Evolutionary conservation across 2,329 filamentous ascomycete genomes (phyloP).

Genomic region (Simplicillium aogashimaense): DNA sequence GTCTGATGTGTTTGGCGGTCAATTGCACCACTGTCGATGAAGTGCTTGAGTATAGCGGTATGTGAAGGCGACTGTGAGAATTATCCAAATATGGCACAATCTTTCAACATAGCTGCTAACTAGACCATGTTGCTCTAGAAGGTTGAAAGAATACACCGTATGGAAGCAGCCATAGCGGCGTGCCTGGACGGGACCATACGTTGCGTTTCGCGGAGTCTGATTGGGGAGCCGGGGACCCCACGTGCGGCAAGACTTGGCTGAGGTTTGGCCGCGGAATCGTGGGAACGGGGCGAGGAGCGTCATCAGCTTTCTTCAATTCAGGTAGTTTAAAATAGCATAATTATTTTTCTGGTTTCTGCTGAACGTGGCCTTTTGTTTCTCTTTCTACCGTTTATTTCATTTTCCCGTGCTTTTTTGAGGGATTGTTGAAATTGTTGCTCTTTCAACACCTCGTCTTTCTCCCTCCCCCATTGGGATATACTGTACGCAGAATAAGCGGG

Average conservation of each 20-base stretch:
- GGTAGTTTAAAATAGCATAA: not conserved
- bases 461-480: too few relatives aligned
- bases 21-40: not conserved
- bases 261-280: conserved; percentile 5
- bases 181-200: too few relatives aligned
- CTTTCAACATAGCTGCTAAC: not conserved
- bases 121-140: not conserved
- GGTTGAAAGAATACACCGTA: not conserved
- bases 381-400: too few relatives aligned
- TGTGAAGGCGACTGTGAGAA: not conserved
- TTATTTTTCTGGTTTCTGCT: conserved; percentile 14
- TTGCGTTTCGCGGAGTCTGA: too few relatives aligned
- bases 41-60: not conserved
- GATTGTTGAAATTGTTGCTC: too few relatives aligned
- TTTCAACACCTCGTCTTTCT: too few relatives aligned
- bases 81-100: not conserved
- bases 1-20: conserved; percentile 1
- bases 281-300: not conserved
- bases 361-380: not conserved
- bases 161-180: not conserved
- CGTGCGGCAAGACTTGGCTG: conserved; percentile 16
- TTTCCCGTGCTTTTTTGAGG: too few relatives aligned
- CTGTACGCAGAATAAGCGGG: too few relatives aligned
- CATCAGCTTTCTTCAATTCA: not conserved
- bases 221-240: conserved; percentile 8